Evolutionary conservation across 257 asterid species (phyloP), one percentile per base, ranked within the genome.

Genomic region (Lithospermum erythrorhizon): DNA sequence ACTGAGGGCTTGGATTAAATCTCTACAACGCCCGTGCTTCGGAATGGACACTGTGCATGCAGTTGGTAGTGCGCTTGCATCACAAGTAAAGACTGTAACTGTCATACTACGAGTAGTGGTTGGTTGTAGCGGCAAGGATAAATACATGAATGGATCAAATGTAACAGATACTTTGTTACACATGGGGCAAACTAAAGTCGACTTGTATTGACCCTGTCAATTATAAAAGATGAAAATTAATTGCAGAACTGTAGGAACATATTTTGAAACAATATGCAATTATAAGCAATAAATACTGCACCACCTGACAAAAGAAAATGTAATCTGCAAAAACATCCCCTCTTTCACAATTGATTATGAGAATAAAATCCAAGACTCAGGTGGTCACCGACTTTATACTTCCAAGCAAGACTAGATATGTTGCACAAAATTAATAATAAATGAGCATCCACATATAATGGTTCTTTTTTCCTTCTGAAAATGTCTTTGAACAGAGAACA

Each of bases 141-240:
- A 88, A 67, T 93, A 93, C 99, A 93, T 93, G 84, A 89, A 89
- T 18, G 99, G 99, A 76, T 93, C 99, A 55, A 93, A 93, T 62
- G 97, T 93, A 49, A 93, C 85, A 5, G 99, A 93, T 65, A 93
- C 87, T 76, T 93, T 93, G 70, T 83, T 82, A 72, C 99, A 93
- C 55, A 72, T 81, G 69, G 99, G 99, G 76, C 99, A 93, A 59
- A 93, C 96, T 61, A 93, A 85, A 69, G 99, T 93, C 49, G 99
- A 93, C 82, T 93, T 93, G 86, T 84, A 93, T 68, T 93, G 99
- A 66, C 99, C 99, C 99, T 93, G 86, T 65, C 75, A 71, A 78
- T 75, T 6, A 21, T 63, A 9, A 32, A 53, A 63, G 53, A 54
- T 53, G 58, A 21, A 51, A 23, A 53, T 54, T 66, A 61, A 29